Base-by-base conservation (phyloP, 1,284 basidiomycete genomes). In the Sphagnurus paluster region DNA sequence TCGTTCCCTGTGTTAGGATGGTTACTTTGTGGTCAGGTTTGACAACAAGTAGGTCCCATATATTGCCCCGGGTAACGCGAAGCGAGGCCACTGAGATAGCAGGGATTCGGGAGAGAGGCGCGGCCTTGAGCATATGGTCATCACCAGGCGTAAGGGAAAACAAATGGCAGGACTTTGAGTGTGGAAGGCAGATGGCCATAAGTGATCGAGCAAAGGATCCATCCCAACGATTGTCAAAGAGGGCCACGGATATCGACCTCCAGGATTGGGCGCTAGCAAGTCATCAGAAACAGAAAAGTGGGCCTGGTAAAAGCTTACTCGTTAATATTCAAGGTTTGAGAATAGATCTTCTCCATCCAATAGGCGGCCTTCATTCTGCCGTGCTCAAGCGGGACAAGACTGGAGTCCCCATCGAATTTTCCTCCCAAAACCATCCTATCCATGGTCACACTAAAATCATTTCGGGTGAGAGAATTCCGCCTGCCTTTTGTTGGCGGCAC, bases 41-140 rank as follows among this genome's bases (percentile, higher is more conserved):
- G 25, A 90, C 62, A 13, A 87, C 63, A 5, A 94, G 64, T 5
- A 90, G 70, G 63, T 94, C 93, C 61, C 74, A 75, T 11, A 90
- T 69, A 10, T 69, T 66, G 8, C 67, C 66, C 16, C 90, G 77
- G 1, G 85, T 88, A 1, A 79, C 77, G 10, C 77, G 71, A 30
- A 93, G 65, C 0, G 88, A 68, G 1, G 75, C 68, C 0, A 80
- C 74, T 0, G 83, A 77, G 2, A 77, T 58, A 0, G 77, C 84
- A 9, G 74, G 65, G 2, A 77, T 54, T 24, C 71, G 65, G 0
- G 63, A 59, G 6, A 77, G 28, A 13, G 65, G 63, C 11, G 59
- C 59, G 45, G 82, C 67, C 49, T 70, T 62, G 52, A 80, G 57
- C 14, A 66, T 65, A 30, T 72, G 61, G 43, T 77, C 67, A 36